These are phyloP conservation scores for Ophiobolus disseminans DNA, from an alignment of 2,329 filamentous ascomycete species.

Conservation along the genomic window DNA sequence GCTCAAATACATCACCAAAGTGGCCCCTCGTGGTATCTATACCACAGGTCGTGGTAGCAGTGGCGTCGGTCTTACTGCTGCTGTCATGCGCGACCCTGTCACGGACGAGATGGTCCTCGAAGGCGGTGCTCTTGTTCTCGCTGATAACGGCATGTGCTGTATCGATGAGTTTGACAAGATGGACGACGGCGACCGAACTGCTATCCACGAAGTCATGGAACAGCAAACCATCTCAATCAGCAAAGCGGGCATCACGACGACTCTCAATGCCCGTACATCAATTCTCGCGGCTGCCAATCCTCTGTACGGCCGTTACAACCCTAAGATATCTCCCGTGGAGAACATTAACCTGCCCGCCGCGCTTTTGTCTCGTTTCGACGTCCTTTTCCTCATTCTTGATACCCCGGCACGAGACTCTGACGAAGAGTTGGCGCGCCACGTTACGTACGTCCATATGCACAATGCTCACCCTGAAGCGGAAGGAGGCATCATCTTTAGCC, in stretches of 20 bases:
- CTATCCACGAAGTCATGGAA: conserved; percentile 89
- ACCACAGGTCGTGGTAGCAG: conserved; percentile 82
- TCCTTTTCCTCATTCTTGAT: conserved; percentile 96
- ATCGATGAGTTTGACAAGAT: conserved; percentile 92
- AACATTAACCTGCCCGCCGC: conserved; percentile 99
- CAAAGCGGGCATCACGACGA: conserved; percentile 95
- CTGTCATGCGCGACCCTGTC: conserved; percentile 83
- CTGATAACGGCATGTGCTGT: conserved; percentile 84
- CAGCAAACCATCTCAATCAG: conserved; percentile 87
- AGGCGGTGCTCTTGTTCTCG: conserved; percentile 78
- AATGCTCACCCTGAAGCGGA: conserved; percentile 81
- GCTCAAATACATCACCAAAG: conserved; percentile 97
- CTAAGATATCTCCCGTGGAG: conserved; percentile 93
- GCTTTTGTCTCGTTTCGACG: conserved; percentile 93
- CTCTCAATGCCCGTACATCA: conserved; percentile 92
- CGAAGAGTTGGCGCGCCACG: conserved; percentile 92
- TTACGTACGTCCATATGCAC: conserved; percentile 97
- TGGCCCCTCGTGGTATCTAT: conserved; percentile 89
- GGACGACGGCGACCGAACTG: conserved; percentile 82
- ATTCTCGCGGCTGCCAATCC: conserved; percentile 97
- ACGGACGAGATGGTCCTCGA: conserved; percentile 86
- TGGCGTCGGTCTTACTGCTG: conserved; percentile 81
- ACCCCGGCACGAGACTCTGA: conserved; percentile 88
- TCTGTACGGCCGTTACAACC: conserved; percentile 97
- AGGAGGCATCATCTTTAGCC: conserved; percentile 79